Evolutionary conservation across 179 eudicot genomes (phyloP), one percentile per base, ranked within the genome.

Genomic region (Beta macrorhiza): DNA sequence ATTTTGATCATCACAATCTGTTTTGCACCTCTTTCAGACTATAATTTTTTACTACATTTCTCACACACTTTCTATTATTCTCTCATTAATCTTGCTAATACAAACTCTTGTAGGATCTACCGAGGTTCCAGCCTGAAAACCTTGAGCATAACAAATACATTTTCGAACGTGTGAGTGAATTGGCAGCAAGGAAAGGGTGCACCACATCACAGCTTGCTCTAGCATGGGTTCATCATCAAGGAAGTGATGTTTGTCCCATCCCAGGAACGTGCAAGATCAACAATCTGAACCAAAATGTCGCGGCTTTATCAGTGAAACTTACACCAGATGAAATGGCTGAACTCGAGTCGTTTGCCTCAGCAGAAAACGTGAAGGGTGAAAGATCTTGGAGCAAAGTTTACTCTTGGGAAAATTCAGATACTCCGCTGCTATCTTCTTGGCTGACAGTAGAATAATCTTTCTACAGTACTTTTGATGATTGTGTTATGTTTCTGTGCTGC

Each of bases 181-280:
- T 91, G 22, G 92, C 94, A 10, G 53, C 85, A 7, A 83, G 72
- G 51, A 87, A 91, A 45, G 91, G 92, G 20, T 90, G 94, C 79
- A 90, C 92, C 19, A 77, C 92, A 0, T 84, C 89, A 32, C 94
- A 87, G 75, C 74, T 91, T 32, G 91, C 91, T 1, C 83, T 90
- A 12, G 91, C 91, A 0, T 90, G 93, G 93, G 83, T 90, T 19
- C 90, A 89, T 67, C 90, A 88, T 82, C 91, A 90, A 42, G 91
- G 91, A 5, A 84, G 80, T 2, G 91, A 89, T 72, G 91, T 89
- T 32, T 83, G 86, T 52, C 91, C 93, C 3, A 90, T 90, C 9
- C 91, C 93, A 0, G 91, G 93, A 37, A 87, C 90, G 22, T 84
- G 90, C 67, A 87, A 88, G 85, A 74, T 84, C 10, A 88, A 84